Percentiles rank a stretch among this genome's conserved stretches.
phyloP scores from a whole-genome alignment of 495 filamentous ascomycete genomes.

The Podospora tetraspora region DNA sequence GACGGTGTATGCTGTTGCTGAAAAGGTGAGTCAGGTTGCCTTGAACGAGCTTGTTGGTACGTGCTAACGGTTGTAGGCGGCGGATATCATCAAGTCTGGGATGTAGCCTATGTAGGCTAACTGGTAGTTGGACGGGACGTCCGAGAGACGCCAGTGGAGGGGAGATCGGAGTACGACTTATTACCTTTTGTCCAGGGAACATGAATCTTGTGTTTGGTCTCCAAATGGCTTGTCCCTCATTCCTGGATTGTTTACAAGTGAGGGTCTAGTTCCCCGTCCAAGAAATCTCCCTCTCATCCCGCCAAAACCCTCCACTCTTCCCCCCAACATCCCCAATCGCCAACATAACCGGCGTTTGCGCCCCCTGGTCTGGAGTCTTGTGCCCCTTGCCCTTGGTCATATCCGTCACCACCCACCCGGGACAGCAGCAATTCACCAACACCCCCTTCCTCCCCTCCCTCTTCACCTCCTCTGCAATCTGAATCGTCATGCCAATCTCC shows the following conservation, averaged over 20 bases:
- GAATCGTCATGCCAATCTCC: not conserved
- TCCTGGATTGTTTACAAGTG: not conserved
- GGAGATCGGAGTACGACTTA: not conserved
- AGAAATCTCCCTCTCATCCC: conserved; percentile 35
- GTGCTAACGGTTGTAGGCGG: not conserved
- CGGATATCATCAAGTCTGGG: not conserved
- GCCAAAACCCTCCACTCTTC: conserved; percentile 42
- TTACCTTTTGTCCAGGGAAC: not conserved
- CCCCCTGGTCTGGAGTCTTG: conserved; percentile 46
- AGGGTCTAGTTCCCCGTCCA: conserved; percentile 24
- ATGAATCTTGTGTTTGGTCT: not conserved
- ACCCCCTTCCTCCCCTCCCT: conserved; percentile 17
- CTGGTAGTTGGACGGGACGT: no score
- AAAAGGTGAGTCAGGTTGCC: conserved; percentile 31
- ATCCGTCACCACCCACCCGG: conserved; percentile 48
- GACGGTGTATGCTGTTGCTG: conserved; percentile 41
- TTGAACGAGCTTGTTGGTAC: no score
- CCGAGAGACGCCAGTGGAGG: not conserved
- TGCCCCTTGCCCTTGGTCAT: conserved; percentile 44
- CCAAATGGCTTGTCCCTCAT: no score
- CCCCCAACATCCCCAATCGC: conserved; percentile 44
- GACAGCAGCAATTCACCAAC: conserved; percentile 50
- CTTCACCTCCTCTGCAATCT: conserved; percentile 4
- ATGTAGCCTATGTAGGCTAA: not conserved
- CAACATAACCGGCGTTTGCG: conserved; percentile 47